A percentile compares a stretch with the other conserved stretches of the same genome.
Conservation (phyloP, 352 stramenopile genomes). For the Elongisporangium undulatum region DNA sequence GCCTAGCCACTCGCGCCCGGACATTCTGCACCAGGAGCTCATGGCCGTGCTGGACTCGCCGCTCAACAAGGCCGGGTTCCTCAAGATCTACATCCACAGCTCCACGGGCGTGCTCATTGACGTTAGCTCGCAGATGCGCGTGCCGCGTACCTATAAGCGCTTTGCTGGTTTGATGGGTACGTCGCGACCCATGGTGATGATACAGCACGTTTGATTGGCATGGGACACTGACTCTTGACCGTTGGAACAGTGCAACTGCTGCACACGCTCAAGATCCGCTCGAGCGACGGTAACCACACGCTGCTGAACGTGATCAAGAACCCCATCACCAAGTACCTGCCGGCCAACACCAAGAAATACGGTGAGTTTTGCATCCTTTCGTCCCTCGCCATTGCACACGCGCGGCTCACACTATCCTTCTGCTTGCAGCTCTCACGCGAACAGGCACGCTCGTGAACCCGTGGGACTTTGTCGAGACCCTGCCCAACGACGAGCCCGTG, state of each 20-base stretch:
- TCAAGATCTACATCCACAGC: slow-evolving; percentile 98
- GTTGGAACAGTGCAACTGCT: slow-evolving; percentile 97
- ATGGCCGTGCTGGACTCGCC: slow-evolving; percentile 98
- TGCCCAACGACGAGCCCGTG: slow-evolving; percentile 90
- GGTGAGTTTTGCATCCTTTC: slow-evolving; percentile 23
- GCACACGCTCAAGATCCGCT: slow-evolving; percentile 99
- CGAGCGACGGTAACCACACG: slow-evolving; percentile 94
- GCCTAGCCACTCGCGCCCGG: slow-evolving; percentile 95
- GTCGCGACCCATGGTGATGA: slow-evolving; percentile 8
- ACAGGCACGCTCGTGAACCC: slow-evolving; percentile 94
- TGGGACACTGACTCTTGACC: slow-evolving; percentile 1
- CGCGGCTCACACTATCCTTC: background rate
- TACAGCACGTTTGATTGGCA: background rate
- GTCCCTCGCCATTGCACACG: background rate
- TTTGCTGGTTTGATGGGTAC: slow-evolving; percentile 95
- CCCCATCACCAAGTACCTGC: slow-evolving; percentile 96
- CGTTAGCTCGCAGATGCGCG: slow-evolving; percentile 97
- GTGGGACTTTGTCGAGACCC: slow-evolving; percentile 90
- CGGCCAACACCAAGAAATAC: slow-evolving; percentile 94
- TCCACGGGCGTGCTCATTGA: slow-evolving; percentile 98
- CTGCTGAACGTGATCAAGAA: slow-evolving; percentile 99
- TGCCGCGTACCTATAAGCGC: slow-evolving; percentile 99
- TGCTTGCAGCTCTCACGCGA: slow-evolving; percentile 81
- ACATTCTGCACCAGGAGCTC: slow-evolving; percentile 99
- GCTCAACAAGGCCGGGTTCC: slow-evolving; percentile 98